These are phyloP conservation scores for Colletotrichum cordylinicola DNA, from an alignment of 2,329 filamentous ascomycete species.

Conservation along the genomic window DNA sequence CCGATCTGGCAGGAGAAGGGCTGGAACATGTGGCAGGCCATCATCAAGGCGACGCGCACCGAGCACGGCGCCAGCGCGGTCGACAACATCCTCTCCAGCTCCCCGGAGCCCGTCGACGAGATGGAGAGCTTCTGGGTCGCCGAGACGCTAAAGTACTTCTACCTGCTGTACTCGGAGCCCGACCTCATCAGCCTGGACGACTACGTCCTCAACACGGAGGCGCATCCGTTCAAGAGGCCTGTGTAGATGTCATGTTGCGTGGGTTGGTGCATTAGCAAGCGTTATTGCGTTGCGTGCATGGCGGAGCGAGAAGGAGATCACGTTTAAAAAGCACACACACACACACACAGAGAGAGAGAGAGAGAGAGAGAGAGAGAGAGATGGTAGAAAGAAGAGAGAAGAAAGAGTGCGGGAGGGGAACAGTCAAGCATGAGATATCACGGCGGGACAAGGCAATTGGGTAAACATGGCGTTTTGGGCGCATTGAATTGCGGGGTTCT, in stretches of 20 bases:
- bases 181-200: slow-evolving; percentile 71
- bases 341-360: background rate
- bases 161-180: slow-evolving; percentile 76
- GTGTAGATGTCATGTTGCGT: slow-evolving; percentile 20
- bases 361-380: background rate
- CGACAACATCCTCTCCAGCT: slow-evolving; percentile 59
- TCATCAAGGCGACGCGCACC: slow-evolving; percentile 70
- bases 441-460: background rate
- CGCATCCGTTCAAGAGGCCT: slow-evolving; percentile 61
- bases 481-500: background rate
- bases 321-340: background rate
- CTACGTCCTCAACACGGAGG: slow-evolving; percentile 71
- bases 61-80: slow-evolving; percentile 75
- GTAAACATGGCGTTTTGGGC: slow-evolving; percentile 5
- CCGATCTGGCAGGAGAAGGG: slow-evolving; percentile 77
- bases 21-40: slow-evolving; percentile 83
- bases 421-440: slow-evolving; percentile 15
- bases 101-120: slow-evolving; percentile 56
- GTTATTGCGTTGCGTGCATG: background rate
- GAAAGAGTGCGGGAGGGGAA: background rate
- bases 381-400: background rate
- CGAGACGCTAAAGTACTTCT: slow-evolving; percentile 94
- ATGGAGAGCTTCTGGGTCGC: slow-evolving; percentile 94
- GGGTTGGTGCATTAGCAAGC: background rate
- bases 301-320: background rate